A percentile compares a stretch with the other conserved stretches of the same genome.
Evolutionary conservation across 2,329 filamentous ascomycete genomes (phyloP).

Genomic region (Lecanicillium sp.): DNA sequence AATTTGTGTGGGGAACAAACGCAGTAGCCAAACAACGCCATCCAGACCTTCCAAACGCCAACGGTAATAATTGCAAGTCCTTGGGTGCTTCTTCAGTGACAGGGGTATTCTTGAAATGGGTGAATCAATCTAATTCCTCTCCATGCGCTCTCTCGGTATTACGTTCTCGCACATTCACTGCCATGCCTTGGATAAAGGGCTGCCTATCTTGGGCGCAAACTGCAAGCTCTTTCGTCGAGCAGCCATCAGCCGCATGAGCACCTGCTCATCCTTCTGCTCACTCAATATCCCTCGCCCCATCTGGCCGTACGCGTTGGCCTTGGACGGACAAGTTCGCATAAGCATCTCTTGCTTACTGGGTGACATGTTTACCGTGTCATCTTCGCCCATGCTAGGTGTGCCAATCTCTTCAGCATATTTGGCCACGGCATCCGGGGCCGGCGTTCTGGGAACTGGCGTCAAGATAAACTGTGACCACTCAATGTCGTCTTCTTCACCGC

Average conservation of each 20-base stretch:
- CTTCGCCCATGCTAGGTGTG: conserved; percentile 32
- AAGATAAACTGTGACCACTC: conserved; percentile 36
- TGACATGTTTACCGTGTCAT: conserved; percentile 22
- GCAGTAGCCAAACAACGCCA: too few relatives aligned
- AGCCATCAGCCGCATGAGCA: conserved; percentile 58
- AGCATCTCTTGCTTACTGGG: conserved; percentile 30
- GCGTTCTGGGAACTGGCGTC: conserved; percentile 50
- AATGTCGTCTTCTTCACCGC: conserved; percentile 29
- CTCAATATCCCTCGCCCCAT: conserved; percentile 37
- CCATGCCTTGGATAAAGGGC: conserved; percentile 58
- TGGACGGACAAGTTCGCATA: conserved; percentile 47
- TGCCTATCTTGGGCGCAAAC: conserved; percentile 67
- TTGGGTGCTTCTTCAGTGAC: too few relatives aligned
- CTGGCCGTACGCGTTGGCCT: conserved; percentile 28
- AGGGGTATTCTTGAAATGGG: too few relatives aligned
- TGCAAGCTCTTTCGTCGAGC: conserved; percentile 70
- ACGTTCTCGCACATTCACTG: neutral
- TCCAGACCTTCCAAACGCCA: too few relatives aligned
- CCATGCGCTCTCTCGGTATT: too few relatives aligned
- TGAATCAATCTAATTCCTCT: too few relatives aligned
- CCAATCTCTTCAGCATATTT: conserved; percentile 43
- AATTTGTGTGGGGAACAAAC: too few relatives aligned
- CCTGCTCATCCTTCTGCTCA: conserved; percentile 44
- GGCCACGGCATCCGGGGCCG: conserved; percentile 45
- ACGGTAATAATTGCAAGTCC: too few relatives aligned